Evolutionary conservation across 768 basidiomycete species (phyloP).

Genomic region (Phylloporus scabripes): DNA sequence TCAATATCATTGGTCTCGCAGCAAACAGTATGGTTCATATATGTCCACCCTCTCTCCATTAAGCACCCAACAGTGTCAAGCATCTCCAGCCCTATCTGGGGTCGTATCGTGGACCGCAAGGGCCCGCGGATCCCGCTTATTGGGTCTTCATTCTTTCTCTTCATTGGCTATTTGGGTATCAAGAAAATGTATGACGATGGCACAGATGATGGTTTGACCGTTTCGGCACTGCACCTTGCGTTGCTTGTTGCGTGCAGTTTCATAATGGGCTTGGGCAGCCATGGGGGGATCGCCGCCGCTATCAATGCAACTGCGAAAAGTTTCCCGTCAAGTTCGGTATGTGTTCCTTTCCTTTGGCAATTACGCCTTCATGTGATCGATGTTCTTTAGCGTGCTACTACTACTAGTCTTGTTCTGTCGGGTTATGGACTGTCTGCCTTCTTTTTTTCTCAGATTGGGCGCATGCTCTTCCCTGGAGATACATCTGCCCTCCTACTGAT

Average conservation of each 20-base stretch:
- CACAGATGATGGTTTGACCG: constrained; percentile 31
- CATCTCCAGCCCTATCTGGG: constrained; percentile 72
- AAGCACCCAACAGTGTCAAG: constrained; percentile 56
- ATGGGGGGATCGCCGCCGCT: constrained; percentile 58
- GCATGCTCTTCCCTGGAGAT: constrained; percentile 66
- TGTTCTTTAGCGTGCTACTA: constrained; percentile 56
- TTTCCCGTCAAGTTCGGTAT: constrained; percentile 65
- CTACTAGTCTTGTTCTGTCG: constrained; percentile 76
- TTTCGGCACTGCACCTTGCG: constrained; percentile 41
- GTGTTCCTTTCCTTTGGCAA: constrained; percentile 18
- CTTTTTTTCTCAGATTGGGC: constrained; percentile 75
- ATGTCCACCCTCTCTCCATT: neutral
- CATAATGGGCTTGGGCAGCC: constrained; percentile 74
- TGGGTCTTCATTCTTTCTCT: constrained; percentile 51
- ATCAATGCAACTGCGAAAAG: constrained; percentile 82
- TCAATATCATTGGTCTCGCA: constrained; percentile 74
- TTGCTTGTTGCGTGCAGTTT: constrained; percentile 58
- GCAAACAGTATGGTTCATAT: constrained; percentile 52
- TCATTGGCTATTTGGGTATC: constrained; percentile 79
- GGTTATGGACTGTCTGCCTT: constrained; percentile 92
- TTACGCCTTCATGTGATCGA: neutral
- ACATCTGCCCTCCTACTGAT: constrained; percentile 72
- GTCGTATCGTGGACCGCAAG: constrained; percentile 65
- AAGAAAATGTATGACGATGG: constrained; percentile 59
- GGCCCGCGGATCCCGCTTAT: constrained; percentile 71